A percentile compares a stretch with the other conserved stretches of the same genome.
Conservation (phyloP, 75 land plant species). For the Selaginella moellendorffii region DNA sequence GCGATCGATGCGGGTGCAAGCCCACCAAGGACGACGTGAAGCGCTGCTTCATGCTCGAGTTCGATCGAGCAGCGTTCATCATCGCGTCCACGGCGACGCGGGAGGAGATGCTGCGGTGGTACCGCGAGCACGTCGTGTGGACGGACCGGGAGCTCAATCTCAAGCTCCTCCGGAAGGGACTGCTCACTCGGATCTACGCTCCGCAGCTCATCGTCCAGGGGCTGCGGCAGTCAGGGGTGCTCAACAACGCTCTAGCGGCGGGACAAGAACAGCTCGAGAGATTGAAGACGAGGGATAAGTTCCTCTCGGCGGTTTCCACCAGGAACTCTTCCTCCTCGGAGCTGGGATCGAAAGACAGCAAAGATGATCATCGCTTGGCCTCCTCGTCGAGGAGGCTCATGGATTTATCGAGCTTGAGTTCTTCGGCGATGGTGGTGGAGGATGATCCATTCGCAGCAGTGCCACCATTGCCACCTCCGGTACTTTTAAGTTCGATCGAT, state of each 20-base stretch:
- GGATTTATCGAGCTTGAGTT: not conserved
- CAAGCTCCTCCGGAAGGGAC: slow-evolving; percentile 5
- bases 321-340: not conserved
- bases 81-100: not conserved
- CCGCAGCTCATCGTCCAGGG: slow-evolving; percentile 2
- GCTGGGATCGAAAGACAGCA: not conserved
- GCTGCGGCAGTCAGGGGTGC: slow-evolving; percentile 27
- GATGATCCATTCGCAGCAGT: slow-evolving; percentile 12
- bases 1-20: slow-evolving; percentile 5
- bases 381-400: not conserved
- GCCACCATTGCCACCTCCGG: slow-evolving; percentile 37
- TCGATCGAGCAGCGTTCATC: slow-evolving; percentile 8
- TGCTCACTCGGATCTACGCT: not conserved
- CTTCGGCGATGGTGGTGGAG: not conserved
- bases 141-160: not conserved
- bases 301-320: slow-evolving; percentile 12
- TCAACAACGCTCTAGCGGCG: slow-evolving; percentile 21
- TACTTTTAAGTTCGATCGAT: no score
- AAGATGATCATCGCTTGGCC: slow-evolving; percentile 9
- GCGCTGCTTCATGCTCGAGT: slow-evolving; percentile 5
- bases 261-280: slow-evolving; percentile 23
- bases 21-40: not conserved
- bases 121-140: slow-evolving; percentile 8
- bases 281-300: slow-evolving; percentile 13
- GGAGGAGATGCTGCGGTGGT: slow-evolving; percentile 1